Evolutionary conservation across 169 alveolate species (phyloP), one percentile per base, ranked within the genome.

Genomic region (Eimeria maxima): DNA sequence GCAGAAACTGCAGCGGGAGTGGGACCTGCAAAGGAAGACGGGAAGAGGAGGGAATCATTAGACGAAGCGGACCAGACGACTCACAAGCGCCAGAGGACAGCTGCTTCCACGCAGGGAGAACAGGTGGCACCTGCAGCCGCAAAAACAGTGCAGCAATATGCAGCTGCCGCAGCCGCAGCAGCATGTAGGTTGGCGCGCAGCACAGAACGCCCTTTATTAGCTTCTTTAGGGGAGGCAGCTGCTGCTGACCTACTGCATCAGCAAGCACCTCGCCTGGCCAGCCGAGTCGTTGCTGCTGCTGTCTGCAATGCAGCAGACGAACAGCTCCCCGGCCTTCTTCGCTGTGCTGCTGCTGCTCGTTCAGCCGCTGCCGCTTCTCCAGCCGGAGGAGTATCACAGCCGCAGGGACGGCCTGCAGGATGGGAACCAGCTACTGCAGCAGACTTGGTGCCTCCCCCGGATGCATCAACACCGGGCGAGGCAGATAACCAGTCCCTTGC

Each of bases 271-370:
- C 93, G 78, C 60, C 27, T 86, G 8, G 93, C 93, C 55, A 57
- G 93, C 93, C 93, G 93, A 7, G 22, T 86, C 53, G 50, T 86
- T 18, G 93, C 93, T 33, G 93, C 93, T 60, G 93, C 93, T n/a
- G 93, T 53, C 80, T 60, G 80, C 65, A 60, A 42, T 24, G 93
- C 93, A 86, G 81, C 93, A 29, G 80, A 27, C 2, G 78, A 60
- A 27, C 93, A 86, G 60, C 80, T 86, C 20, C 93, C 93, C 42
- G 14, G 29, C 3, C 93, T 86, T 4, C 80, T 86, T 7, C 93
- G 55, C 78, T 29, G 57, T 33, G 93, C 93, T 60, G 93, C 93
- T 57, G 80, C 93, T 60, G 57, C 73, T 22, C 93, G 93, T 18
- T 78, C 93, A 55, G 65, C 71, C 6, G 93, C 93, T 3, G 93